Evolutionary conservation across 768 basidiomycete genomes (phyloP), one percentile per base, ranked within the genome.

Genomic region (Fomitopsis serialis): DNA sequence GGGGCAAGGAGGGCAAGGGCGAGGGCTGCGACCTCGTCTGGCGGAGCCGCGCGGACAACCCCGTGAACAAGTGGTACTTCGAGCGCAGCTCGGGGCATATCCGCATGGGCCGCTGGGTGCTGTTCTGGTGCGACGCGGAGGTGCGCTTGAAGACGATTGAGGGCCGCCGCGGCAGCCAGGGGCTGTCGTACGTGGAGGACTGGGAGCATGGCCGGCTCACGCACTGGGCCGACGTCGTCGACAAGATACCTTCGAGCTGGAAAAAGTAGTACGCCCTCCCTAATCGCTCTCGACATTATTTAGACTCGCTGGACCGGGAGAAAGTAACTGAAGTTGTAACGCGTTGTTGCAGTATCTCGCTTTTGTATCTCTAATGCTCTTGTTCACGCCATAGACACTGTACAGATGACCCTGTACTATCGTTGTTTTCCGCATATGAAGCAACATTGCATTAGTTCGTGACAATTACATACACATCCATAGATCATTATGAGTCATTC

Each of bases 71-170:
- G 71, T 99, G 97, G 97, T 99, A 99, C 72, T 98, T 92, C 59
- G 97, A 99, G 64, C 84, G 97, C 32, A 90, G 88, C 66, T 88
- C 87, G 19, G 97, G 97, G 19, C 95, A 98, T 71, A 57, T 93
- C 36, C 79, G 90, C 58, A 80, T 87, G 75, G 88, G 86, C 11
- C 74, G 83, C 23, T 99, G 96, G 92, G 84, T 92, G 43, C 69
- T 99, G 61, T 99, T 99, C 70, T 99, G 97, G 97, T 97, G 95
- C 69, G 97, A 99, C 72, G 92, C 87, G 1, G 96, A 98, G 74
- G 90, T 87, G 70, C 77, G 87, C 49, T 70, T 95, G 24, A 84
- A 80, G 68, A 79, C 78, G 19, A 84, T 86, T 62, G 81, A 84
- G 58, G 80, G 83, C 21, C 78, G 81, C 12, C 78, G 86, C 15